A percentile compares a stretch with the other conserved stretches of the same genome.
Evolutionary conservation across 176 grass and related monocot species (phyloP).

Genomic region (Musa acuminata): DNA sequence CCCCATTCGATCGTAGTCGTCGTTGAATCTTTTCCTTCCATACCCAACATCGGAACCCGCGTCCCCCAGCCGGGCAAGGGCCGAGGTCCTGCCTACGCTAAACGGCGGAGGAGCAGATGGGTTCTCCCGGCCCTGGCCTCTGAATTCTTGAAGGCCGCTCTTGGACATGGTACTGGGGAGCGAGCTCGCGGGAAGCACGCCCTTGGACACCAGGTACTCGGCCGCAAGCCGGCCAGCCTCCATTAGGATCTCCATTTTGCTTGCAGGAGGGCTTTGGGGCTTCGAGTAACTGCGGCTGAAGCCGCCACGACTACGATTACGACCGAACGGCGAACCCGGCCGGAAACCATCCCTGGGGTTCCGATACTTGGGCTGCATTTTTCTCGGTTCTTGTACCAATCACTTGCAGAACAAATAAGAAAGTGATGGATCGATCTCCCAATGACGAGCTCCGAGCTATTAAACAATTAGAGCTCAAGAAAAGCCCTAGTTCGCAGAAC

Average conservation of each 20-base stretch:
- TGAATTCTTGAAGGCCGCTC: slow-evolving; percentile 24
- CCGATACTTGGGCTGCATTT: slow-evolving; percentile 12
- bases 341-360: slow-evolving; percentile 4
- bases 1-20: slow-evolving; percentile 34
- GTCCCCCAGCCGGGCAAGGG: slow-evolving; percentile 16
- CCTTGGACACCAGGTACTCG: slow-evolving; percentile 76
- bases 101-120: neutral
- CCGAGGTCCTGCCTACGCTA: slow-evolving; percentile 11
- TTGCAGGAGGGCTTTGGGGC: slow-evolving; percentile 12
- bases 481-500: too few species aligned
- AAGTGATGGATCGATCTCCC: too few species aligned
- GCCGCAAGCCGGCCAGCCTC: slow-evolving; percentile 85
- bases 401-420: too few species aligned
- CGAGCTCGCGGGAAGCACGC: slow-evolving; percentile 50
- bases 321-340: slow-evolving; percentile 15
- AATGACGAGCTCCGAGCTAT: too few species aligned
- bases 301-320: slow-evolving; percentile 13
- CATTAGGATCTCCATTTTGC: slow-evolving; percentile 73
- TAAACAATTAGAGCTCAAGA: too few species aligned
- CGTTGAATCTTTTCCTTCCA: slow-evolving; percentile 35
- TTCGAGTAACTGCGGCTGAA: slow-evolving; percentile 26
- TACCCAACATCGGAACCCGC: slow-evolving; percentile 10
- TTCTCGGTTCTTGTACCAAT: neutral
- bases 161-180: slow-evolving; percentile 30
- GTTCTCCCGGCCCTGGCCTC: slow-evolving; percentile 27